Evolutionary conservation across 177 flowering plant genomes (phyloP).

Genomic region (Telopea speciosissima): DNA sequence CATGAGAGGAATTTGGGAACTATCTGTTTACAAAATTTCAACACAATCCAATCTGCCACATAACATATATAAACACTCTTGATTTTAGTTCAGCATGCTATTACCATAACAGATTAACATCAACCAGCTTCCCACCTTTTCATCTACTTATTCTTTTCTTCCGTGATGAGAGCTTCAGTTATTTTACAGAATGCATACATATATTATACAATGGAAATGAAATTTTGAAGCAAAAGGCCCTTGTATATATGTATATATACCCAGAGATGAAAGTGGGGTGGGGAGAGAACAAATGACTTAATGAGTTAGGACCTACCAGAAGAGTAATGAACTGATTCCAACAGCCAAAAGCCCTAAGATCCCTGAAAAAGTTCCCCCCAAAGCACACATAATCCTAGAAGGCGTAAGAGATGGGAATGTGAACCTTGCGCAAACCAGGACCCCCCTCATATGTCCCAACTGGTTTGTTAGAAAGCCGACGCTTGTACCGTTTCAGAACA

Average conservation of each 20-base stretch:
- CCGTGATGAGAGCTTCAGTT: slow-evolving; percentile 9
- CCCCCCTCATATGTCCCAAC: slow-evolving; percentile 29
- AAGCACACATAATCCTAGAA: not conserved
- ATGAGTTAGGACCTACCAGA: not conserved
- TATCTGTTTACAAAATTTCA: no score
- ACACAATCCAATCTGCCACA: no score
- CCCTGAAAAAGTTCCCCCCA: slow-evolving; percentile 1
- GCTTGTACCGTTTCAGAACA: slow-evolving; percentile 76
- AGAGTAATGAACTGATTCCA: slow-evolving; percentile 18
- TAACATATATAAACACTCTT: no score
- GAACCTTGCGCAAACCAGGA: slow-evolving; percentile 27
- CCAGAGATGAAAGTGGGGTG: not conserved
- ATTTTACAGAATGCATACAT: slow-evolving; percentile 13
- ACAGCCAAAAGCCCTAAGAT: slow-evolving; percentile 18
- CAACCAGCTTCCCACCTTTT: not conserved
- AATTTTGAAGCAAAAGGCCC: slow-evolving; percentile 18
- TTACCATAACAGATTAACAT: not conserved
- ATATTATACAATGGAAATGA: slow-evolving; percentile 21
- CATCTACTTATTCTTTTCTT: not conserved
- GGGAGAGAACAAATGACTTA: no score
- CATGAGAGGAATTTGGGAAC: no score
- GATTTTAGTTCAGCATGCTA: not conserved
- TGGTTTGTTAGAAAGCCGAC: slow-evolving; percentile 47
- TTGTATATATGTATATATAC: slow-evolving; percentile 1
- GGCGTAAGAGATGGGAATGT: slow-evolving; percentile 22